Conservation (phyloP, 2,329 filamentous ascomycete species). For the Aaosphaeria pasadenensis region DNA sequence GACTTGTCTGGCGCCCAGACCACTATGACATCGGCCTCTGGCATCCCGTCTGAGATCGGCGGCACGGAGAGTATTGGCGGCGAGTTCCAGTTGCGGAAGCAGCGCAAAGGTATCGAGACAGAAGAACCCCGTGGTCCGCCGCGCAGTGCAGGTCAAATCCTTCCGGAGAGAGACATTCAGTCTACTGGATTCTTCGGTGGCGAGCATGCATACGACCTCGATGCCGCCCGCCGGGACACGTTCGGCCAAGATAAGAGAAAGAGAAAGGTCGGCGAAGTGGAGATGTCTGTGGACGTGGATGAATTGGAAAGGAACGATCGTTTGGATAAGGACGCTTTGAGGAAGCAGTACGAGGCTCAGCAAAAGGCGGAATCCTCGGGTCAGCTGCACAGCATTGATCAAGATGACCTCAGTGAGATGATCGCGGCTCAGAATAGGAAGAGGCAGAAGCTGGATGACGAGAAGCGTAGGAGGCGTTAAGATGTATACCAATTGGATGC, state of each 20-base stretch:
- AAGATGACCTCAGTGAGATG: constrained; percentile 93
- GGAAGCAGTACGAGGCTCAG: constrained; percentile 72
- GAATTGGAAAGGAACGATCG: constrained; percentile 70
- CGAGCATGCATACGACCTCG: constrained; percentile 89
- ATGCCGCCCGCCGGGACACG: constrained; percentile 52
- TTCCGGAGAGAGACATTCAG: constrained; percentile 82
- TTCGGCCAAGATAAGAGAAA: constrained; percentile 79
- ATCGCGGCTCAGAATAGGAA: constrained; percentile 92
- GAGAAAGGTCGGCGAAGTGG: constrained; percentile 86
- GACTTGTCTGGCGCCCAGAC: constrained; percentile 63
- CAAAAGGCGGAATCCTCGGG: constrained; percentile 58
- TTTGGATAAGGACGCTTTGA: constrained; percentile 80
- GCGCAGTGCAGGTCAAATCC: constrained; percentile 80
- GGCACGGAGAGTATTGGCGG: constrained; percentile 74
- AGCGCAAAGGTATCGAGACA: constrained; percentile 75
- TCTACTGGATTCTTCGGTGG: constrained; percentile 94
- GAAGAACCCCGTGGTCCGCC: constrained; percentile 69
- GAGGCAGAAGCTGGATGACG: constrained; percentile 82
- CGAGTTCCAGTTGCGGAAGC: constrained; percentile 89
- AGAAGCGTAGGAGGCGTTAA: constrained; percentile 62
- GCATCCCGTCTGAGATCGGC: constrained; percentile 75
- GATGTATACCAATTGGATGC: background rate
- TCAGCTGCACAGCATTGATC: constrained; percentile 71
- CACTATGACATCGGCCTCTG: constrained; percentile 70
- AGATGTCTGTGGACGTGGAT: constrained; percentile 88